Percentiles rank a stretch among this genome's conserved stretches.
phyloP scores from a whole-genome alignment of 805 yeast genomes.

The Suhomyces sp. region DNA sequence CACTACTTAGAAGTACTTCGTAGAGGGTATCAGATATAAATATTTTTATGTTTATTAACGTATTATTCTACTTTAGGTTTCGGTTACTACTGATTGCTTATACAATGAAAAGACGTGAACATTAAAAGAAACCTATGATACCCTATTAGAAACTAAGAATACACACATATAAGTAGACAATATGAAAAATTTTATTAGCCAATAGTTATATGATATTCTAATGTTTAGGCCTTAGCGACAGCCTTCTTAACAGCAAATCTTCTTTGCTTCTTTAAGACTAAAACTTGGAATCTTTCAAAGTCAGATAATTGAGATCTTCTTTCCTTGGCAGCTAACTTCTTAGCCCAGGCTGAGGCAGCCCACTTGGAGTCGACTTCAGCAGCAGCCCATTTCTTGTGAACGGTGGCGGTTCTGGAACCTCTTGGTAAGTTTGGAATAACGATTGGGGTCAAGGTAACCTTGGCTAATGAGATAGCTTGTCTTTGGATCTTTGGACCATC shows the following conservation, averaged over 20 bases:
- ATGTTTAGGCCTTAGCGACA: slow-evolving; percentile 84
- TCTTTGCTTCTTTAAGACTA: slow-evolving; percentile 96
- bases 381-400: slow-evolving; percentile 91
- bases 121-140: slow-evolving; percentile 27
- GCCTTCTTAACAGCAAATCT: slow-evolving; percentile 93
- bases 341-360: slow-evolving; percentile 94
- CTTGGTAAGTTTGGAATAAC: slow-evolving; percentile 85
- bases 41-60: not conserved
- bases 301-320: slow-evolving; percentile 91
- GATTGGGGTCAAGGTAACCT: slow-evolving; percentile 89
- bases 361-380: slow-evolving; percentile 86
- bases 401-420: slow-evolving; percentile 85
- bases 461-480: slow-evolving; percentile 85
- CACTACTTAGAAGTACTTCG: too few species aligned
- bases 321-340: slow-evolving; percentile 94
- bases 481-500: slow-evolving; percentile 97
- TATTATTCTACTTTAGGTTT: not conserved
- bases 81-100: not conserved
- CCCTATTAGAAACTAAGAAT: slow-evolving; percentile 27
- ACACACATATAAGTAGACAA: slow-evolving; percentile 19
- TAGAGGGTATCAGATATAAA: not conserved
- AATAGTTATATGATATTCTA: slow-evolving; percentile 7
- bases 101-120: slow-evolving; percentile 22
- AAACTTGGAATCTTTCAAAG: slow-evolving; percentile 99
- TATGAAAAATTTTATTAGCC: slow-evolving; percentile 11